Percentiles rank a stretch among this genome's conserved stretches.
Evolutionary conservation across 306 rosid species (phyloP).

Genomic region (Macrotyloma uniflorum): DNA sequence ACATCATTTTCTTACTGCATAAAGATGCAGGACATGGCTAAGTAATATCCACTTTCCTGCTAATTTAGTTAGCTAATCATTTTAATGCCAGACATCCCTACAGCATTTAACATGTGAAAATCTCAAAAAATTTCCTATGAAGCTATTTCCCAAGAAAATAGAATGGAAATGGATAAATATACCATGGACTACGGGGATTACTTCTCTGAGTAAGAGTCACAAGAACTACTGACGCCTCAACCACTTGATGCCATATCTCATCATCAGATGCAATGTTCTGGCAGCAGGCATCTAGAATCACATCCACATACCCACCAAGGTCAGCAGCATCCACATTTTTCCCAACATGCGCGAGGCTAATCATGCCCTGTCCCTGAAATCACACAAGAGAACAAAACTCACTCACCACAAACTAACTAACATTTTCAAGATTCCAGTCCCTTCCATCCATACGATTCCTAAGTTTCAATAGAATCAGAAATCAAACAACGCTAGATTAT

Average conservation of each 20-base stretch:
- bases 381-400: conserved; percentile 5
- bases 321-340: conserved; percentile 68
- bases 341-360: conserved; percentile 63
- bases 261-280: conserved; percentile 80
- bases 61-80: conserved; percentile 34
- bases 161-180: conserved; percentile 31
- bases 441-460: neutral
- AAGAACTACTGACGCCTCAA: conserved; percentile 76
- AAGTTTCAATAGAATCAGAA: conserved; percentile 2
- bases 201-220: conserved; percentile 65
- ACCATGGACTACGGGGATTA: conserved; percentile 95
- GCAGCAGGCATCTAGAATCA: conserved; percentile 96
- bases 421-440: conserved; percentile 2
- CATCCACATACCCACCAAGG: conserved; percentile 74
- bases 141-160: conserved; percentile 28
- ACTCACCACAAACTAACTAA: neutral
- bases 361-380: conserved; percentile 87
- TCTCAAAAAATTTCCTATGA: neutral
- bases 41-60: neutral
- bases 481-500: conserved; percentile 9
- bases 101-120: conserved; percentile 17
- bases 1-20: conserved; percentile 17
- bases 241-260: conserved; percentile 80
- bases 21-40: neutral
- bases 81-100: conserved; percentile 26